Evolutionary conservation across 805 yeast genomes (phyloP).

Genomic region (Candida sakaeoensis): DNA sequence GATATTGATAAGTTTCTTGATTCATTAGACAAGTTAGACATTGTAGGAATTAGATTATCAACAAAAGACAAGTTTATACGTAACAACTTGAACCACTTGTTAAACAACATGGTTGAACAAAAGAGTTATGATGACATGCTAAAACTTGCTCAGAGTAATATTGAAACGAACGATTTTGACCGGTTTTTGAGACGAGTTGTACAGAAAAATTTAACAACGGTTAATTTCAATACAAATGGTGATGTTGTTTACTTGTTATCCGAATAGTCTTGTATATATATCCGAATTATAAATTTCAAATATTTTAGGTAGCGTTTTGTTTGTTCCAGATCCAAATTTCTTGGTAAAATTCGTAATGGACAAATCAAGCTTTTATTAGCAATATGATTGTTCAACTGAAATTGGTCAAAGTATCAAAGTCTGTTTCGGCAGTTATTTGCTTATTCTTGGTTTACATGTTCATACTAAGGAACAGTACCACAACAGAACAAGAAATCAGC

Average conservation of each 20-base stretch:
- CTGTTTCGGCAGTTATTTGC: background rate
- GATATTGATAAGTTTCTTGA: constrained; percentile 23
- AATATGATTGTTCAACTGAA: constrained; percentile 3
- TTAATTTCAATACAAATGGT: constrained; percentile 14
- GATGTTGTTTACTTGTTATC: constrained; percentile 18
- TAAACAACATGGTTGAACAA: background rate
- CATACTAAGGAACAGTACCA: background rate
- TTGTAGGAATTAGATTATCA: constrained; percentile 25
- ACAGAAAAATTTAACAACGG: constrained; percentile 17
- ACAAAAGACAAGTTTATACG: background rate
- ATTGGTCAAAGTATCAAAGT: background rate
- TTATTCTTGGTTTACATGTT: background rate
- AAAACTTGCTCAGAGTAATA: constrained; percentile 10
- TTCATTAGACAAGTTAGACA: constrained; percentile 21
- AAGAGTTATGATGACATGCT: constrained; percentile 17
- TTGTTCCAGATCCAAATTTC: background rate
- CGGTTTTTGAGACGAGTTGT: constrained; percentile 19
- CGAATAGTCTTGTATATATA: background rate
- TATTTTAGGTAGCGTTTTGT: background rate
- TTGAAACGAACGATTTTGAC: constrained; percentile 8
- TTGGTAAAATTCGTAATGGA: no score
- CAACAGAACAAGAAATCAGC: background rate
- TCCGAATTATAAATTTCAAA: background rate
- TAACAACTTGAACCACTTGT: background rate
- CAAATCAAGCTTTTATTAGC: no score